A percentile compares a stretch with the other conserved stretches of the same genome.
These are phyloP conservation scores for Polyporus arcularius DNA, from an alignment of 768 basidiomycete species.

Conservation along the genomic window DNA sequence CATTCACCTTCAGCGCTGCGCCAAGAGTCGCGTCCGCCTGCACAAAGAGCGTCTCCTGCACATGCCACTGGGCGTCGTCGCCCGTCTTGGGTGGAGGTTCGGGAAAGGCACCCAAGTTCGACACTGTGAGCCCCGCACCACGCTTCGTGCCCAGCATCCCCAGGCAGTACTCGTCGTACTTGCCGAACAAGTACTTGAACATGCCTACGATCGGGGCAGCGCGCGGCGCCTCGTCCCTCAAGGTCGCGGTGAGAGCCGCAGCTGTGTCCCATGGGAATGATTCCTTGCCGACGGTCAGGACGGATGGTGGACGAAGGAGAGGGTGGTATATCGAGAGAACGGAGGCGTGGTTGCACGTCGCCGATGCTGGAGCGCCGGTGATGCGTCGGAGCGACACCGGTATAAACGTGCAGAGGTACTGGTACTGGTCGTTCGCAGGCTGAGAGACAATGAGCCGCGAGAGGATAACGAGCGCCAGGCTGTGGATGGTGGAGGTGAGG, in stretches of 20 bases:
- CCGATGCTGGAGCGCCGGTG: slow-evolving; percentile 28
- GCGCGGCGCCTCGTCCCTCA: slow-evolving; percentile 25
- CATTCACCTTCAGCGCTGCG: slow-evolving; percentile 24
- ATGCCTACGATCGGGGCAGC: slow-evolving; percentile 33
- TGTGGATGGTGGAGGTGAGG: slow-evolving; percentile 35
- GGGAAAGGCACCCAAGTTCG: slow-evolving; percentile 39
- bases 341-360: slow-evolving; percentile 39
- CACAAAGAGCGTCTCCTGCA: slow-evolving; percentile 17
- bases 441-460: slow-evolving; percentile 26
- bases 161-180: slow-evolving; percentile 31
- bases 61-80: slow-evolving; percentile 17
- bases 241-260: slow-evolving; percentile 26
- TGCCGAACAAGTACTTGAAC: slow-evolving; percentile 36
- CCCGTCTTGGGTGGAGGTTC: not conserved
- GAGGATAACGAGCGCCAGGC: slow-evolving; percentile 30
- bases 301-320: slow-evolving; percentile 9
- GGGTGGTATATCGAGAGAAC: slow-evolving; percentile 22
- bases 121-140: slow-evolving; percentile 34
- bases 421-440: not conserved
- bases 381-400: slow-evolving; percentile 37
- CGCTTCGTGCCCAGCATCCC: slow-evolving; percentile 37
- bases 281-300: not conserved
- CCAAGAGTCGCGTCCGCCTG: slow-evolving; percentile 21
- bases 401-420: slow-evolving; percentile 19
- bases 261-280: slow-evolving; percentile 35